Conservation (phyloP, 768 basidiomycete species). For the Amylocystis lapponica region DNA sequence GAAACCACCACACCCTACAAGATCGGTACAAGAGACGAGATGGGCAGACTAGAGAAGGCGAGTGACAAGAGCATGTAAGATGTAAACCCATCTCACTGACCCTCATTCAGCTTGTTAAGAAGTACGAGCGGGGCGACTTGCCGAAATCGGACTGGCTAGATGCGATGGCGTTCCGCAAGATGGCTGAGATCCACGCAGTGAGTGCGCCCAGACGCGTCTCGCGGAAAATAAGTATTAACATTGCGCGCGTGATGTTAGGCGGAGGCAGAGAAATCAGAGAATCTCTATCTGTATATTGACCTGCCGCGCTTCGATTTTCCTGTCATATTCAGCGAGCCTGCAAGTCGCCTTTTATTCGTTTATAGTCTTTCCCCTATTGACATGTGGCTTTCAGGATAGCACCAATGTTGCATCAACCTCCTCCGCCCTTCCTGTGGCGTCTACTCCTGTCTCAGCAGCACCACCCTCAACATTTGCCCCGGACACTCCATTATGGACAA, state of each 20-base stretch:
- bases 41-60: slow-evolving; percentile 93
- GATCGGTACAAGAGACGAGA: slow-evolving; percentile 74
- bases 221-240: too few relatives aligned
- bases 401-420: slow-evolving; percentile 36
- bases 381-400: slow-evolving; percentile 31
- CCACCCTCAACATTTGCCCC: slow-evolving; percentile 43
- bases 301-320: slow-evolving; percentile 96
- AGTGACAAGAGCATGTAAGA: slow-evolving; percentile 4
- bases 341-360: slow-evolving; percentile 39
- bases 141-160: slow-evolving; percentile 96
- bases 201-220: slow-evolving; percentile 22
- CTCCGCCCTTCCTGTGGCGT: slow-evolving; percentile 32
- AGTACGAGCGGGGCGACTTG: slow-evolving; percentile 91
- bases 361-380: neutral
- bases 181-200: slow-evolving; percentile 92
- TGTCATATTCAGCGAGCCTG: slow-evolving; percentile 89
- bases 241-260: slow-evolving; percentile 41
- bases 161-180: slow-evolving; percentile 86
- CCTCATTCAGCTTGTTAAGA: slow-evolving; percentile 70
- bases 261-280: slow-evolving; percentile 87
- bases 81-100: too few relatives aligned
- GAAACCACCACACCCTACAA: slow-evolving; percentile 89
- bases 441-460: slow-evolving; percentile 36
- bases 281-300: slow-evolving; percentile 95
- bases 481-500: slow-evolving; percentile 77